A percentile compares a stretch with the other conserved stretches of the same genome.
These are phyloP conservation scores for Cordyceps cicadae DNA, from an alignment of 2,329 filamentous ascomycete genomes.

Conservation along the genomic window DNA sequence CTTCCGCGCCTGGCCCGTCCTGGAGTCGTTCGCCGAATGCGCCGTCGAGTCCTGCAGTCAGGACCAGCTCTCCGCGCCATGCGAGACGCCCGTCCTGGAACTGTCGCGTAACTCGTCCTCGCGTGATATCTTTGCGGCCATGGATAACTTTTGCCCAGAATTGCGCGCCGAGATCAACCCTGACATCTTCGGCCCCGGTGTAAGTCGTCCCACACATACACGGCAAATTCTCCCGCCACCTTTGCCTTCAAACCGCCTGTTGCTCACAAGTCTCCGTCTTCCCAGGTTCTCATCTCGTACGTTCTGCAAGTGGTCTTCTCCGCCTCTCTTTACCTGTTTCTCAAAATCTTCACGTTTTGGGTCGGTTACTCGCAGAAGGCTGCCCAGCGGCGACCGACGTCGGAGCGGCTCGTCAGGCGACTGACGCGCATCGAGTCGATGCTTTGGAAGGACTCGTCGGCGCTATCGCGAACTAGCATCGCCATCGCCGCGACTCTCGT, in stretches of 20 bases:
- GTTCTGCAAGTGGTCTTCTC: constrained; percentile 30
- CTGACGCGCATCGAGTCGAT: constrained; percentile 29
- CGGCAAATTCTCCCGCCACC: background rate
- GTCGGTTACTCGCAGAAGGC: constrained; percentile 24
- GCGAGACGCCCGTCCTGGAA: constrained; percentile 21
- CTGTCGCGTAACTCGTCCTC: constrained; percentile 22
- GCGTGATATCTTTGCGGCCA: constrained; percentile 24
- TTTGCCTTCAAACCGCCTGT: background rate
- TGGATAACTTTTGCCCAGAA: constrained; percentile 29
- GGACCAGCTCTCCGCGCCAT: constrained; percentile 26
- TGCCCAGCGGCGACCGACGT: constrained; percentile 15
- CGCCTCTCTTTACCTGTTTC: constrained; percentile 24
- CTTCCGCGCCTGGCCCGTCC: constrained; percentile 24
- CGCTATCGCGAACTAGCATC: constrained; percentile 29
- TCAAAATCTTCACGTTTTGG: constrained; percentile 29
- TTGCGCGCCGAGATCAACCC: constrained; percentile 30
- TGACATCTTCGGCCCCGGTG: constrained; percentile 32
- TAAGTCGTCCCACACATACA: constrained; percentile 16
- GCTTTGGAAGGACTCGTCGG: constrained; percentile 29
- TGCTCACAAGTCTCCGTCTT: background rate
- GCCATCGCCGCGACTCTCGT: constrained; percentile 33
- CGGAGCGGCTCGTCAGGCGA: constrained; percentile 19
- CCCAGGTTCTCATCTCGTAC: constrained; percentile 31
- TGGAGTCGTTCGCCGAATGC: constrained; percentile 26
- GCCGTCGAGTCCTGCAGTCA: constrained; percentile 27